Evolutionary conservation across 768 basidiomycete species (phyloP).

Genomic region (Xerocomellus dryophilus): DNA sequence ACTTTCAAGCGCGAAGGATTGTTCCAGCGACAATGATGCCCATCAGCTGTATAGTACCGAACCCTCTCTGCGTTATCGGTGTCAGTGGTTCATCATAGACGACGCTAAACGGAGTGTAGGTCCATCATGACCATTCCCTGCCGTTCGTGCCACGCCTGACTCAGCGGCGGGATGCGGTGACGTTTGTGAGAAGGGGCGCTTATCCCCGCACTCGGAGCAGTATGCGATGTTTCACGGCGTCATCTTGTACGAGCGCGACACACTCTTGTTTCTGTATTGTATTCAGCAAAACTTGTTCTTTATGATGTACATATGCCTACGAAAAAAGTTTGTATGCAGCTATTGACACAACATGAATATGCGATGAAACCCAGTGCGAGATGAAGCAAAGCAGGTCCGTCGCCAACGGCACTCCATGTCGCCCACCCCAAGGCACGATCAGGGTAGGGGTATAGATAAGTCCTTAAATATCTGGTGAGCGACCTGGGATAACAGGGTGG

Average conservation of each 20-base stretch:
- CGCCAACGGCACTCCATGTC: constrained; percentile 24
- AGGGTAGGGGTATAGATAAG: constrained; percentile 33
- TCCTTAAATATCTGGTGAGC: constrained; percentile 30
- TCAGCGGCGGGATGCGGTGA: background rate
- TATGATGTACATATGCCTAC: constrained; percentile 37
- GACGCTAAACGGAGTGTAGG: background rate
- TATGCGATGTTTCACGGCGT: constrained; percentile 7
- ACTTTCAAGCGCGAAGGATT: background rate
- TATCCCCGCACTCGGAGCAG: background rate
- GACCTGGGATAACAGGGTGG: constrained; percentile 12
- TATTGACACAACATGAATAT: constrained; percentile 39
- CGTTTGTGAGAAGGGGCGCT: constrained; percentile 4
- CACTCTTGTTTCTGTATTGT: constrained; percentile 6
- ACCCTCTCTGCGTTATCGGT: constrained; percentile 11
- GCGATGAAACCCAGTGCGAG: constrained; percentile 27
- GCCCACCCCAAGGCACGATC: constrained; percentile 20
- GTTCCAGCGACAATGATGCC: constrained; percentile 8
- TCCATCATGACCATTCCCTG: background rate
- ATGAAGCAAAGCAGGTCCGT: constrained; percentile 28
- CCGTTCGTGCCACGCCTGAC: background rate
- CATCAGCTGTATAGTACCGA: constrained; percentile 6
- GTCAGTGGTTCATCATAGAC: constrained; percentile 5
- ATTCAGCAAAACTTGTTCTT: constrained; percentile 31
- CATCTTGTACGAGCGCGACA: background rate
- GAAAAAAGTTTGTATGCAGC: constrained; percentile 30